Conservation (phyloP, 208 protist species). For the Trypanosoma boissoni region DNA sequence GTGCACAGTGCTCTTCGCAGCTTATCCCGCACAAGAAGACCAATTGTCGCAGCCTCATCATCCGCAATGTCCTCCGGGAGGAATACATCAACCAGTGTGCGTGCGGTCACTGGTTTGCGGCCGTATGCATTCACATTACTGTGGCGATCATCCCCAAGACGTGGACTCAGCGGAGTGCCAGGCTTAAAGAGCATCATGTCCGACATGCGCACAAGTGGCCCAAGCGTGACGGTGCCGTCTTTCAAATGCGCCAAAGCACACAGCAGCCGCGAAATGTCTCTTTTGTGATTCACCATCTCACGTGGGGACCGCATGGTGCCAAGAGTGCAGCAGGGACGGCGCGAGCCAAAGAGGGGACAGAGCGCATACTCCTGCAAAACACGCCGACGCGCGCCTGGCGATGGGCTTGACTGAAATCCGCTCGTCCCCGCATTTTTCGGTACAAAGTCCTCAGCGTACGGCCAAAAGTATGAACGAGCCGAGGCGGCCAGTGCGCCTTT, state of each 20-base stretch:
- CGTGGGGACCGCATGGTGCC: slow-evolving; percentile 32
- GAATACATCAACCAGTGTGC: slow-evolving; percentile 63
- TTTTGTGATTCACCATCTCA: slow-evolving; percentile 26
- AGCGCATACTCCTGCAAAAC: slow-evolving; percentile 75
- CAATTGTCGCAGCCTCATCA: slow-evolving; percentile 17
- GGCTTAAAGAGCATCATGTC: slow-evolving; percentile 73
- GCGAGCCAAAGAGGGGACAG: slow-evolving; percentile 63
- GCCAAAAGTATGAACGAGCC: slow-evolving; percentile 68
- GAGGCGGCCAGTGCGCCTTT: slow-evolving; percentile 7
- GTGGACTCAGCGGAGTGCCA: slow-evolving; percentile 43
- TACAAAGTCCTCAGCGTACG: slow-evolving; percentile 77
- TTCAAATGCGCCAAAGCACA: slow-evolving; percentile 30
- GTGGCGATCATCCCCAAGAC: slow-evolving; percentile 36
- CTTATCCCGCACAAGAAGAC: slow-evolving; percentile 34
- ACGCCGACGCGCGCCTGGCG: slow-evolving; percentile 53
- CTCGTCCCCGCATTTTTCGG: slow-evolving; percentile 54
- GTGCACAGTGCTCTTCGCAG: slow-evolving; percentile 14
- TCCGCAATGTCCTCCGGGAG: slow-evolving; percentile 32
- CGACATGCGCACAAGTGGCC: slow-evolving; percentile 39
- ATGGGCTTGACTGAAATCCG: slow-evolving; percentile 67
- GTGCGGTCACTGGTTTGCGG: slow-evolving; percentile 42
- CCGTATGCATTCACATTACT: slow-evolving; percentile 41
- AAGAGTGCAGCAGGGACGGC: slow-evolving; percentile 53
- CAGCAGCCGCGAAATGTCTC: slow-evolving; percentile 33
- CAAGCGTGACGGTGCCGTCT: slow-evolving; percentile 37